Percentiles rank a stretch among this genome's conserved stretches.
Evolutionary conservation across 352 stramenopile genomes (phyloP).

Genomic region (Blastocystis sp.): DNA sequence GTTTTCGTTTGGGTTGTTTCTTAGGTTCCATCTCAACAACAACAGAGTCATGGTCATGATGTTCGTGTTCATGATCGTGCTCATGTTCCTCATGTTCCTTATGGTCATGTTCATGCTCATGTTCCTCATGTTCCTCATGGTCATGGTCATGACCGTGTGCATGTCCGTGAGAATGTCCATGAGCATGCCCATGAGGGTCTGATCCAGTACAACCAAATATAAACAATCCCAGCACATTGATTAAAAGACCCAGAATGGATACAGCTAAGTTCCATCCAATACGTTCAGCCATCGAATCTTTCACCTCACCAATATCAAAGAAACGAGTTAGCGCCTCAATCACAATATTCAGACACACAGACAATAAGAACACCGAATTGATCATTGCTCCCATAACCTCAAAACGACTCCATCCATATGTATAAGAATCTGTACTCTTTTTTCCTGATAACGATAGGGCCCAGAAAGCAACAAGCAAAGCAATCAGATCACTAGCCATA

Average conservation of each 20-base stretch:
- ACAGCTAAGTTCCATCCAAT: neutral
- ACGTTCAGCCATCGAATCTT: slow-evolving; percentile 21
- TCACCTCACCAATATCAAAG: slow-evolving; percentile 58
- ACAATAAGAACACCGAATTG: slow-evolving; percentile 63
- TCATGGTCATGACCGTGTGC: slow-evolving; percentile 71
- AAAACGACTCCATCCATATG: slow-evolving; percentile 73
- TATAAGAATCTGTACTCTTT: slow-evolving; percentile 74
- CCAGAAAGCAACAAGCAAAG: slow-evolving; percentile 62
- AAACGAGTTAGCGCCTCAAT: slow-evolving; percentile 59
- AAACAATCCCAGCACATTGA: slow-evolving; percentile 83
- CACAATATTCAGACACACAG: slow-evolving; percentile 66
- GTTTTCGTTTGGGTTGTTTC: slow-evolving; percentile 63
- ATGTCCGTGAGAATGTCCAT: slow-evolving; percentile 75
- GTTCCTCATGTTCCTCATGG: slow-evolving; percentile 38
- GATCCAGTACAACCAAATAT: slow-evolving; percentile 75
- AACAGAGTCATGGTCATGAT: neutral
- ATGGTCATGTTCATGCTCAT: slow-evolving; percentile 54
- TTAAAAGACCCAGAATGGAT: slow-evolving; percentile 73
- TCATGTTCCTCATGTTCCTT: slow-evolving; percentile 5
- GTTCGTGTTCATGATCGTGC: slow-evolving; percentile 60
- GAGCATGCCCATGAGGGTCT: slow-evolving; percentile 77
- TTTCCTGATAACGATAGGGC: slow-evolving; percentile 69
- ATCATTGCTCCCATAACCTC: slow-evolving; percentile 78
- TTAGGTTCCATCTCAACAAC: neutral
- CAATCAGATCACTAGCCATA: slow-evolving; percentile 81